Conservation (phyloP, 139 green algal species). For the Coccomyxa sp. region DNA sequence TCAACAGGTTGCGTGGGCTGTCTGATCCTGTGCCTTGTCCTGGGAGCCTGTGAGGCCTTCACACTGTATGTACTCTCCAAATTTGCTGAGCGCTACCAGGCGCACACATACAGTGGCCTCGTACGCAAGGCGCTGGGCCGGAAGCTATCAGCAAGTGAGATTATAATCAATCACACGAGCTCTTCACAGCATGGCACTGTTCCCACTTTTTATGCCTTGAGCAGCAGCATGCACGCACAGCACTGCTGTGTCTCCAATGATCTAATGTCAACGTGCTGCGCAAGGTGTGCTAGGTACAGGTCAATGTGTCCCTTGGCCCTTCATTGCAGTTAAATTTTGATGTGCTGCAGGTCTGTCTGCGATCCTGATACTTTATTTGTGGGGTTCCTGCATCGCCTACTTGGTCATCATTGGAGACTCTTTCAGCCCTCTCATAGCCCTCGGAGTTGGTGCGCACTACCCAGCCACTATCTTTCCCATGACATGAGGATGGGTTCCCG, state of each 20-base stretch:
- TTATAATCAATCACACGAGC: neutral
- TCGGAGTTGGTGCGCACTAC: neutral
- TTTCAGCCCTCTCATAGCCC: conserved; percentile 41
- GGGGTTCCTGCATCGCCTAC: conserved; percentile 61
- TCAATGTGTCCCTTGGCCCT: no score
- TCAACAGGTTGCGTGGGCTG: conserved; percentile 51
- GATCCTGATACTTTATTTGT: conserved; percentile 57
- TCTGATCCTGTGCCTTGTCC: conserved; percentile 34
- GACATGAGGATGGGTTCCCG: no score
- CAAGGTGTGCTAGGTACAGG: no score
- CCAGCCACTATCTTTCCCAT: no score
- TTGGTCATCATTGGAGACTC: conserved; percentile 71
- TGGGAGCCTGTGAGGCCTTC: conserved; percentile 50
- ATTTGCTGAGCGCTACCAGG: conserved; percentile 43
- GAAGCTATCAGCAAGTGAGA: conserved; percentile 12
- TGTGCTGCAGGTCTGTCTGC: conserved; percentile 27
- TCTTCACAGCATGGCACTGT: neutral
- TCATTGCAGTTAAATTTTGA: neutral
- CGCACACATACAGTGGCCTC: conserved; percentile 43
- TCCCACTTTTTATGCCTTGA: no score
- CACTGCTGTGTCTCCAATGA: no score
- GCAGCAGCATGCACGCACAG: no score
- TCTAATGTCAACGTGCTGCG: no score
- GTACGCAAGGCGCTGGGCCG: conserved; percentile 10
- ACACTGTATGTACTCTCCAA: conserved; percentile 66